phyloP scores from a whole-genome alignment of 2,329 filamentous ascomycete species.

The Fusarium mundagurra region DNA sequence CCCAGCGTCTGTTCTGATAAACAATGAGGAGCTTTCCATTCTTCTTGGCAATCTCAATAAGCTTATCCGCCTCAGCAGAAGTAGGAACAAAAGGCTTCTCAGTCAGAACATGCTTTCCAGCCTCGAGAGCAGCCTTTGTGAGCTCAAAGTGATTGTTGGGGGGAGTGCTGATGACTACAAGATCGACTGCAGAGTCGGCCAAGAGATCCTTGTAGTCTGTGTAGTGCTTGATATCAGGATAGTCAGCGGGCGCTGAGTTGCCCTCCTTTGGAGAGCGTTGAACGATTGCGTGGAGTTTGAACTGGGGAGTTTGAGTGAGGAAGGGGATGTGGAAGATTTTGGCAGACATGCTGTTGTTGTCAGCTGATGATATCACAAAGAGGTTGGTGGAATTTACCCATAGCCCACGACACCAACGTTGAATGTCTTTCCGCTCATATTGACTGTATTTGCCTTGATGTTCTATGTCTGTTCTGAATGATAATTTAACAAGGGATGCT shows the following conservation, averaged over 20 bases:
- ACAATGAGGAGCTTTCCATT: slow-evolving; percentile 67
- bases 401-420: slow-evolving; percentile 64
- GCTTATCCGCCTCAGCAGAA: slow-evolving; percentile 70
- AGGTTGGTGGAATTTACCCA: slow-evolving; percentile 51
- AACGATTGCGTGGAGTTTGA: slow-evolving; percentile 78
- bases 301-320: slow-evolving; percentile 69
- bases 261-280: slow-evolving; percentile 73
- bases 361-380: slow-evolving; percentile 16
- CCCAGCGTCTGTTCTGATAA: slow-evolving; percentile 83
- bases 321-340: slow-evolving; percentile 89
- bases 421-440: slow-evolving; percentile 53
- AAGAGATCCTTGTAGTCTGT: slow-evolving; percentile 70
- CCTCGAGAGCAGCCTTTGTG: slow-evolving; percentile 70
- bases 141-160: slow-evolving; percentile 77
- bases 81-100: slow-evolving; percentile 87
- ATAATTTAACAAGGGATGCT: too few species aligned
- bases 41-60: slow-evolving; percentile 65
- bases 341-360: slow-evolving; percentile 64
- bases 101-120: slow-evolving; percentile 80
- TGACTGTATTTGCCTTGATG: not conserved
- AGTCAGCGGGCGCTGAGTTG: slow-evolving; percentile 74
- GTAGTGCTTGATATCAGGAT: slow-evolving; percentile 73
- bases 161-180: slow-evolving; percentile 77
- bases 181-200: slow-evolving; percentile 71
- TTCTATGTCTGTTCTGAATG: too few species aligned